Percentiles rank a stretch among this genome's conserved stretches.
These are phyloP conservation scores for Polyporus tsugae DNA, from an alignment of 1,284 basidiomycete genomes.

Conservation along the genomic window DNA sequence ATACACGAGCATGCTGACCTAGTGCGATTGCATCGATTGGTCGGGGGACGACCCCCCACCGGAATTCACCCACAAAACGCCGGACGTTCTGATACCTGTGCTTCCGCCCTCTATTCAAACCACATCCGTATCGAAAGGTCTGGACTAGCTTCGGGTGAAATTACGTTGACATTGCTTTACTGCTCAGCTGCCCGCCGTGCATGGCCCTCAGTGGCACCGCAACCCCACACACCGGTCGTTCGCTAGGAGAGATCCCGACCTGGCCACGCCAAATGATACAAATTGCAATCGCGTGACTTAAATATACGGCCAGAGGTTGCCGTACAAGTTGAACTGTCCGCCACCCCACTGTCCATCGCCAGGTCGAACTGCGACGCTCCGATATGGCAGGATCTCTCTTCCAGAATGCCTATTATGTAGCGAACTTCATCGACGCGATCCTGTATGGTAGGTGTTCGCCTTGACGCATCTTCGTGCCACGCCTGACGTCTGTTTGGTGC, in stretches of 20 bases:
- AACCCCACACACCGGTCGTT: neutral
- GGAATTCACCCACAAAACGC: neutral
- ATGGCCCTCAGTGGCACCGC: neutral
- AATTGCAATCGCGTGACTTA: neutral
- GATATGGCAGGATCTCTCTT: conserved; percentile 20
- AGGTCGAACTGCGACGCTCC: neutral
- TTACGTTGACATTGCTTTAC: no score
- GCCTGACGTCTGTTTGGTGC: neutral
- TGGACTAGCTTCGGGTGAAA: neutral
- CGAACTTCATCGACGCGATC: conserved; percentile 21
- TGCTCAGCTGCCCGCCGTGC: neutral
- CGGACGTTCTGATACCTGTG: neutral
- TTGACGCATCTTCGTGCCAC: no score
- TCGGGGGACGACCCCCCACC: neutral
- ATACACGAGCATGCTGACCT: neutral
- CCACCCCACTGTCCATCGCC: neutral
- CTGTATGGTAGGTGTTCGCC: conserved; percentile 17
- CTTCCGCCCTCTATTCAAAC: neutral
- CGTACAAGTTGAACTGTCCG: neutral
- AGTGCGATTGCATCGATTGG: neutral
- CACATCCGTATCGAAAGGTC: neutral
- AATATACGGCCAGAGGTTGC: neutral
- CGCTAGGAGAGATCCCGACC: neutral
- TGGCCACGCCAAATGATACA: neutral
- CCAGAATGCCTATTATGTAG: conserved; percentile 21